phyloP scores from a whole-genome alignment of 805 yeast species.

The Komagataella ulmi region DNA sequence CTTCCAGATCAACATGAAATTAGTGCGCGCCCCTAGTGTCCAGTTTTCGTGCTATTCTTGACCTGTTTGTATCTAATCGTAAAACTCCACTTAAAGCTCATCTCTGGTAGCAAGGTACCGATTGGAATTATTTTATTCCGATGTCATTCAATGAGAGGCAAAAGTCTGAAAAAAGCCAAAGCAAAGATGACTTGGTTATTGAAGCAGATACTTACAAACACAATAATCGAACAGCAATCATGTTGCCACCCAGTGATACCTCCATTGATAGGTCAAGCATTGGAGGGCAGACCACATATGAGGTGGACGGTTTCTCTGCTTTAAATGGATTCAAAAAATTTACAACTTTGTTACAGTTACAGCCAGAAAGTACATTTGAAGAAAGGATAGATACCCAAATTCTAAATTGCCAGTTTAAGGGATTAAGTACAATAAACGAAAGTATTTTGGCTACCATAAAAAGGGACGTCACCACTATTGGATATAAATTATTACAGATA shows the following conservation, averaged over 20 bases:
- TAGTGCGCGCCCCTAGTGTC: too few relatives aligned
- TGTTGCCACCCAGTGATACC: conserved; percentile 20
- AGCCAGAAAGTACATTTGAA: conserved; percentile 19
- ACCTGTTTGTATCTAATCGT: background rate
- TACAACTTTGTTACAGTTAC: conserved; percentile 11
- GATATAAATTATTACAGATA: conserved; percentile 19
- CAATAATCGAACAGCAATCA: conserved; percentile 16
- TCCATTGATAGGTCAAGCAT: background rate
- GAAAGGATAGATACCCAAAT: conserved; percentile 15
- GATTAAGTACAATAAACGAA: conserved; percentile 48
- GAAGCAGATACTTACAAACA: conserved; percentile 4
- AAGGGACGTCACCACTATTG: conserved; percentile 19
- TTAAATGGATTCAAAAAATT: background rate
- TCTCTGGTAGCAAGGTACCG: background rate
- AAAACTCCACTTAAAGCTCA: background rate
- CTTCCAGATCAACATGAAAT: too few relatives aligned
- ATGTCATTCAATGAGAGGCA: background rate
- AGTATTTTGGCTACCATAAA: conserved; percentile 33
- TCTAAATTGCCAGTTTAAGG: conserved; percentile 36
- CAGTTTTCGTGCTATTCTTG: background rate
- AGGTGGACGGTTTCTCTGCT: conserved; percentile 1
- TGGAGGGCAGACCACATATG: background rate
- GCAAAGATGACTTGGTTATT: conserved; percentile 5
- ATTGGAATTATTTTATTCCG: too few relatives aligned
- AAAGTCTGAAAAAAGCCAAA: conserved; percentile 1